Conservation (phyloP, 2,329 filamentous ascomycete genomes). For the Fusarium sp. region DNA sequence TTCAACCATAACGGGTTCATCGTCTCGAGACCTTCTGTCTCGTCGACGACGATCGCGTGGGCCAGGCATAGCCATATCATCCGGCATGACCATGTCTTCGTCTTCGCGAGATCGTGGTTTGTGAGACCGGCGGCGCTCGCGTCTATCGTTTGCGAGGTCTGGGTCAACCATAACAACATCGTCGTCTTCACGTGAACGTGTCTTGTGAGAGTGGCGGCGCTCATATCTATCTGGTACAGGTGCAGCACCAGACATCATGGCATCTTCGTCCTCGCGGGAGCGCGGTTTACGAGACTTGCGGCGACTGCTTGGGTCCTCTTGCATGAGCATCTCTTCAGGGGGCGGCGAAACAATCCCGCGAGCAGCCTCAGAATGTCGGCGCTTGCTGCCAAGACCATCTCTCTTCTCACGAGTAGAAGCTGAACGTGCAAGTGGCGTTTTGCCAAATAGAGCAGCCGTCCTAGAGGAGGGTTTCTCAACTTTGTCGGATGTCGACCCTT, state of each 20-base stretch:
- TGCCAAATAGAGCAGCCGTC: constrained; percentile 73
- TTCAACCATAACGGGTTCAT: constrained; percentile 55
- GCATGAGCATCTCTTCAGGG: constrained; percentile 74
- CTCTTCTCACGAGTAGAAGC: constrained; percentile 76
- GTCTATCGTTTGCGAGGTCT: constrained; percentile 50
- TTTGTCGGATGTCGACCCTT: constrained; percentile 80
- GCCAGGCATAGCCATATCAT: constrained; percentile 49
- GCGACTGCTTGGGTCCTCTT: constrained; percentile 57
- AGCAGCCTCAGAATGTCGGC: constrained; percentile 75
- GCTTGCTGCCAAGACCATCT: constrained; percentile 64
- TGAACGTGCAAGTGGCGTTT: constrained; percentile 73
- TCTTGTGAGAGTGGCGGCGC: constrained; percentile 58
- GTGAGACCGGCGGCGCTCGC: constrained; percentile 56
- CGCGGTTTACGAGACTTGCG: constrained; percentile 56
- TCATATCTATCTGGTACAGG: constrained; percentile 47
- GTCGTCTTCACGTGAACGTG: constrained; percentile 47
- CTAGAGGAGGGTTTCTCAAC: constrained; percentile 64
- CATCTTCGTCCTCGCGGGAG: constrained; percentile 54
- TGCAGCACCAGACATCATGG: constrained; percentile 60
- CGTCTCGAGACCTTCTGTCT: constrained; percentile 51
- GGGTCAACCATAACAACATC: constrained; percentile 62
- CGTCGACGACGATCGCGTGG: constrained; percentile 51
- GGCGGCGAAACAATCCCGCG: constrained; percentile 77
- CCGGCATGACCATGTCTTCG: constrained; percentile 62
- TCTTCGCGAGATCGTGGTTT: constrained; percentile 51